Evolutionary conservation across 164 flowering plant species (phyloP), one percentile per base, ranked within the genome.

Genomic region (Magnolia kwangsiensis): DNA sequence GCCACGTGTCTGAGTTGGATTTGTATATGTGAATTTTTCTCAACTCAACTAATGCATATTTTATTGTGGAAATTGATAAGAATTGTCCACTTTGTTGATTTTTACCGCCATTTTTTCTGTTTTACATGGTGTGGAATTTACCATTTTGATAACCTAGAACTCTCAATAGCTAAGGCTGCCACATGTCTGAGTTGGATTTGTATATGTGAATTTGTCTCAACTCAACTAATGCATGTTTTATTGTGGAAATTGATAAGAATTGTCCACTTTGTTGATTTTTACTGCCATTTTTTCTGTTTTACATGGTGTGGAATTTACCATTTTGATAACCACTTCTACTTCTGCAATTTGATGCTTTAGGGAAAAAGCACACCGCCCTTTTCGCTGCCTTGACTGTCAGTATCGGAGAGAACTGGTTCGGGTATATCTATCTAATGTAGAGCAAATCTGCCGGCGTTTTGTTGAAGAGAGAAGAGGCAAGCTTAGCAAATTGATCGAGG

Each of bases 371-470:
- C 88, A 92, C 74, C 94, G 93, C 4, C 98, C 95, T 29, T 95
- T 93, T 75, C 95, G 96, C 50, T 93, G 97, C 84, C 95, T 95
- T 82, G 97, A 93, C 80, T 90, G 92, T 82, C 90, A 91, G 75
- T 95, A 95, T 84, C 82, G 98, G 84, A 90, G 98, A 84, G 98
- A 93, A 87, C 96, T 95, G 80, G 92, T 95, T 78, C 84, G 98
- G 63, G 98, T 95, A 68, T 93, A 95, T 81, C 82, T 95, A 76
- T 83, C 97, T 78, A 93, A 93, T 83, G 98, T 93, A 50, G 98
- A 95, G 84, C 90, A 86, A 81, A 89, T 89, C 31, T 95, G 98
- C 76, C 89, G 94, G 20, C 91, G 92, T 58, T 92, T 90, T 86
- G 89, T 90, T 79, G 96, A 93, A 79, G 98, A 95, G 82, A 87